A percentile compares a stretch with the other conserved stretches of the same genome.
Evolutionary conservation across 2,329 filamentous ascomycete genomes (phyloP).

Genomic region (Cordyceps fumosorosea): DNA sequence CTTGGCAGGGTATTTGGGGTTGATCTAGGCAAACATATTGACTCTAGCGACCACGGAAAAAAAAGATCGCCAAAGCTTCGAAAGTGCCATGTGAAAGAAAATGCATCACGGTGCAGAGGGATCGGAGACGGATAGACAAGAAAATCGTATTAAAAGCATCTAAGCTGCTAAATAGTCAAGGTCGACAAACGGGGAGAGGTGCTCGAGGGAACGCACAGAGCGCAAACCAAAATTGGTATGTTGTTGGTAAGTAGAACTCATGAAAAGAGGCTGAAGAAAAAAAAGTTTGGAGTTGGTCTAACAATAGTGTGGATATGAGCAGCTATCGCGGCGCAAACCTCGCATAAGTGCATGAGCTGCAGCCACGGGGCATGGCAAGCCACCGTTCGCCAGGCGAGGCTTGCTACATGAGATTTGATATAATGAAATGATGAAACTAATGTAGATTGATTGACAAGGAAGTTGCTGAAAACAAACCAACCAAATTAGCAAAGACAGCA

Average conservation of each 20-base stretch:
- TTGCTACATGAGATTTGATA: not conserved
- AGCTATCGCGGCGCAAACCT: constrained; percentile 10
- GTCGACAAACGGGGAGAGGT: not conserved
- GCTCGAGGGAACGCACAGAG: not conserved
- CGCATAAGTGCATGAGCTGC: constrained; percentile 8
- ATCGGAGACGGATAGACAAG: not conserved
- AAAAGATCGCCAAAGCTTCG: constrained; percentile 77
- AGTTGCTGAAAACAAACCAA: not conserved
- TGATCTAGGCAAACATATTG: constrained; percentile 78
- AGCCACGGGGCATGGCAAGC: not conserved
- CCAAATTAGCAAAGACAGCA: not conserved
- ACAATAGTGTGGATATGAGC: not conserved
- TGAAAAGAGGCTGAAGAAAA: too few species aligned
- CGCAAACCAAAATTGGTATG: not conserved
- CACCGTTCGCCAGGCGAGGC: not conserved
- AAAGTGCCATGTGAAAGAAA: constrained; percentile 60
- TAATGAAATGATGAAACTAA: not conserved
- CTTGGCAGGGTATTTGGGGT: constrained; percentile 76
- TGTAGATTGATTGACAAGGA: not conserved
- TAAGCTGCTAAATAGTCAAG: not conserved
- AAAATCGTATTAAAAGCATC: constrained; percentile 4
- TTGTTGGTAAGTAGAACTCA: not conserved
- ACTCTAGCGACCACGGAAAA: constrained; percentile 68
- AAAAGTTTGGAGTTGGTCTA: not conserved
- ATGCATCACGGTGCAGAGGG: not conserved